Base-by-base conservation (phyloP, 345 rosid species). In the Eucalyptus pumila region DNA sequence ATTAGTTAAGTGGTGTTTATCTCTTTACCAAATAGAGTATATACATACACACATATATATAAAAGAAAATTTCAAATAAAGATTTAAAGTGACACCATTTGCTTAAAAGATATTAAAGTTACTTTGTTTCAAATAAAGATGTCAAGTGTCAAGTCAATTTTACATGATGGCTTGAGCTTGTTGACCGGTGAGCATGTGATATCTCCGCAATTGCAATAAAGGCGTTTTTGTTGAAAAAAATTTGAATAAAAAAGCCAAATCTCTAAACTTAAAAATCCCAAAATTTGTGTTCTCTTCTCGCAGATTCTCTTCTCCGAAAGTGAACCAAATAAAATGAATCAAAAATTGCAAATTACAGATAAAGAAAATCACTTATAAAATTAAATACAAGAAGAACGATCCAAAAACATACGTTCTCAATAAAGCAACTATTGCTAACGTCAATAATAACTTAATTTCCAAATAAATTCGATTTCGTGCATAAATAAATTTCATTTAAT, bases 41-140 rank as follows among this genome's bases (percentile, higher is more conserved):
- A 42, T 42, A 42, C 42, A 42, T 42, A 42, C 6, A 40, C 14
- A 50, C 6, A 50, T 51, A 52, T 52, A 52, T 52, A 7, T 52
- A 1, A 0, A 19, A 8, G 0, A 16, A 52, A 52, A 1, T 56
- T 56, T 21, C 1, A 56, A 56, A 56, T 56, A 23, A 21, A 3
- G 0, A 23, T 24, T 56, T 56, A 24, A 24, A 56, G 1, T 24
- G 30, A 1, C 62, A 9, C 27, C 0, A 9, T 4, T 56, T 56
- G 0, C 6, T 56, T 56, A 24, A 24, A 56, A 56, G 27, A 56
- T 4, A 24, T 23, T 23, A 23, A 9, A 56, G 30, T 56, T 23
- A 0, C 62, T 56, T 24, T 24, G 11, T 24, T 56, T 56, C 62
- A 10, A 24, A 56, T 56, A 24, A 21, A 52, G 1, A 52, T 0